phyloP scores from a whole-genome alignment of 768 basidiomycete genomes.

The Leccinum barrowsii region DNA sequence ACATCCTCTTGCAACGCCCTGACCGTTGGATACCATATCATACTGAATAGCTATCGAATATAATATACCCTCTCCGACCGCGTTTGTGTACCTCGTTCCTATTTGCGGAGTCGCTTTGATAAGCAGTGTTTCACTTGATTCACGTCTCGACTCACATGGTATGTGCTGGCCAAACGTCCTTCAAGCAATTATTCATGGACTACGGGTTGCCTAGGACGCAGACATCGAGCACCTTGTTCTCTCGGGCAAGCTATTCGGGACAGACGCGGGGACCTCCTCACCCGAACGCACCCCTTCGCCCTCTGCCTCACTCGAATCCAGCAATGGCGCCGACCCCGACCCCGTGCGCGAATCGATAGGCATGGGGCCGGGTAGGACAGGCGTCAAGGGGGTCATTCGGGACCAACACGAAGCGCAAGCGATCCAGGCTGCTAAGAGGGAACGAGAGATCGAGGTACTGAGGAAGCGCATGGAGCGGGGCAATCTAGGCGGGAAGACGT shows the following conservation, averaged over 20 bases:
- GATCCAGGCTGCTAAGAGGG: slow-evolving; percentile 49
- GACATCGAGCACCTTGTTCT: slow-evolving; percentile 72
- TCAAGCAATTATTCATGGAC: background rate
- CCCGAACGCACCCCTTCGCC: slow-evolving; percentile 64
- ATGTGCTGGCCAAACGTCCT: background rate
- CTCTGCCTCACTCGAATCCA: slow-evolving; percentile 25
- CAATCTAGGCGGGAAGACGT: slow-evolving; percentile 66
- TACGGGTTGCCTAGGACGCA: slow-evolving; percentile 26
- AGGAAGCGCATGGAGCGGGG: slow-evolving; percentile 60
- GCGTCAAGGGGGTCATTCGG: slow-evolving; percentile 85
- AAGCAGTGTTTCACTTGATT: slow-evolving; percentile 1
- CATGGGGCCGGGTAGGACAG: slow-evolving; percentile 83
- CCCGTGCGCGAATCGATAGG: slow-evolving; percentile 58
- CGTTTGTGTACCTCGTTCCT: background rate
- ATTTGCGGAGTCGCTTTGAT: slow-evolving; percentile 13
- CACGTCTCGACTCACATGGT: slow-evolving; percentile 15
- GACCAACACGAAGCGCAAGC: slow-evolving; percentile 69
- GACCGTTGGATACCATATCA: background rate
- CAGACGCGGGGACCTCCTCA: slow-evolving; percentile 51
- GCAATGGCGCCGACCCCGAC: slow-evolving; percentile 24
- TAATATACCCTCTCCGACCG: background rate
- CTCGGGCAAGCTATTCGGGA: slow-evolving; percentile 72
- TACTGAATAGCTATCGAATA: background rate
- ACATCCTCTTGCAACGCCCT: background rate
- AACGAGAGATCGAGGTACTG: slow-evolving; percentile 49